Evolutionary conservation across 2,329 filamentous ascomycete genomes (phyloP).

Genomic region (Talaromyces sp.): DNA sequence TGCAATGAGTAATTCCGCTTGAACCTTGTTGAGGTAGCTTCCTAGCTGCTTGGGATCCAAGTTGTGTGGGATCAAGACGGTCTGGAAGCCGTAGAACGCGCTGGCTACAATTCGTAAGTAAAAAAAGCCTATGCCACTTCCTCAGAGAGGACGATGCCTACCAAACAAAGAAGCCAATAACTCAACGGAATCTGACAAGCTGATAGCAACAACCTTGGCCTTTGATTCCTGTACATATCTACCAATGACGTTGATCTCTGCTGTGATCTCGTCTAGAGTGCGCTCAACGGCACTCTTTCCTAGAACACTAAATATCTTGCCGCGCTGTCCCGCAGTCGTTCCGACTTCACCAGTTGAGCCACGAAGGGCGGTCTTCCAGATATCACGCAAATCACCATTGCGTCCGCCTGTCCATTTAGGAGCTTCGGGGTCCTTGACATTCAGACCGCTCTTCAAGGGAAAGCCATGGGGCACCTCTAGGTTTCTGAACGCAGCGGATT

Average conservation of each 20-base stretch:
- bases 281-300: conserved; percentile 74
- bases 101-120: conserved; percentile 55
- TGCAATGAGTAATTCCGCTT: conserved; percentile 78
- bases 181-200: conserved; percentile 90
- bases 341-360: conserved; percentile 64
- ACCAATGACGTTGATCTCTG: conserved; percentile 85
- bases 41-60: conserved; percentile 66
- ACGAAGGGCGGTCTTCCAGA: conserved; percentile 73
- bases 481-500: conserved; percentile 83
- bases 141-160: conserved; percentile 30
- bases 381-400: conserved; percentile 84
- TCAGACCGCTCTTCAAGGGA: conserved; percentile 71
- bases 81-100: conserved; percentile 81
- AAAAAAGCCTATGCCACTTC: background rate
- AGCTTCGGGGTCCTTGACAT: conserved; percentile 74
- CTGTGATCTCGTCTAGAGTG: conserved; percentile 67
- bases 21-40: conserved; percentile 67
- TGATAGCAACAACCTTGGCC: conserved; percentile 74
- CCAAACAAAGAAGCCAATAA: conserved; percentile 75
- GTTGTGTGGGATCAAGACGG: conserved; percentile 82
- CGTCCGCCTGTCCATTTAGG: conserved; percentile 80
- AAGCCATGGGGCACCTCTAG: conserved; percentile 81
- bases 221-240: conserved; percentile 69
- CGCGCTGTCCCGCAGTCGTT: conserved; percentile 57
- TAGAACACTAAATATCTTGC: conserved; percentile 73